Percentiles rank a stretch among this genome's conserved stretches.
These are phyloP conservation scores for Fusarium decemcellulare DNA, from an alignment of 2,329 filamentous ascomycete species.

Conservation along the genomic window DNA sequence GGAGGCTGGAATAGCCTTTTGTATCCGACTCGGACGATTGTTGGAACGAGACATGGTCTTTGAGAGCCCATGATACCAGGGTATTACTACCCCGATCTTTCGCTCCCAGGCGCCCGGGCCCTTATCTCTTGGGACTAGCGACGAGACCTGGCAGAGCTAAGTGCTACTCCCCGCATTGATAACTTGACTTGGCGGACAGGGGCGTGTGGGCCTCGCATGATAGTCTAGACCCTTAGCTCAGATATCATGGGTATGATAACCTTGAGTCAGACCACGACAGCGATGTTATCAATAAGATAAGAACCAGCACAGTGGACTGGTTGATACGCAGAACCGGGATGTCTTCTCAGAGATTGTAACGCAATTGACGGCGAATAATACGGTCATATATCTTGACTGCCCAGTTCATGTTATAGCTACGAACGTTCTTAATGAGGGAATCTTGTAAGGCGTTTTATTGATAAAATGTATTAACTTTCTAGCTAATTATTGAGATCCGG, in stretches of 20 bases:
- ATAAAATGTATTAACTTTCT: too few species aligned
- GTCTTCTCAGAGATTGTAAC: neutral
- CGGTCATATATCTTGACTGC: too few species aligned
- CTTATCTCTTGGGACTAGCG: slow-evolving; percentile 11
- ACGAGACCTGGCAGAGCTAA: slow-evolving; percentile 1
- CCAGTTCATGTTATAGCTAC: too few species aligned
- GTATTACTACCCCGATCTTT: slow-evolving; percentile 16
- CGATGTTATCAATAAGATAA: slow-evolving; percentile 1
- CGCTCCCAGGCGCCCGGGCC: neutral
- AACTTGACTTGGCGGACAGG: neutral
- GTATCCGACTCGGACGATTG: neutral
- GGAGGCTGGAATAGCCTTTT: slow-evolving; percentile 1
- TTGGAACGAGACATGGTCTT: neutral
- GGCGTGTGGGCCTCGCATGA: neutral
- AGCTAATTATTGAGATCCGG: neutral
- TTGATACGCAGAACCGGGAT: neutral
- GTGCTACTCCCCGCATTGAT: slow-evolving; percentile 6
- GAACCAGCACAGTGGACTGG: neutral
- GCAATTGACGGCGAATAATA: neutral
- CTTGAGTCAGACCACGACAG: neutral
- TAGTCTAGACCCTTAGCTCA: neutral
- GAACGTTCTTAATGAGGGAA: neutral
- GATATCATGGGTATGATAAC: too few species aligned
- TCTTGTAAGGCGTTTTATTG: neutral
- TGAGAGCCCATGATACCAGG: slow-evolving; percentile 2